phyloP scores from a whole-genome alignment of 257 asterid species.

The Ligustrum vulgare region DNA sequence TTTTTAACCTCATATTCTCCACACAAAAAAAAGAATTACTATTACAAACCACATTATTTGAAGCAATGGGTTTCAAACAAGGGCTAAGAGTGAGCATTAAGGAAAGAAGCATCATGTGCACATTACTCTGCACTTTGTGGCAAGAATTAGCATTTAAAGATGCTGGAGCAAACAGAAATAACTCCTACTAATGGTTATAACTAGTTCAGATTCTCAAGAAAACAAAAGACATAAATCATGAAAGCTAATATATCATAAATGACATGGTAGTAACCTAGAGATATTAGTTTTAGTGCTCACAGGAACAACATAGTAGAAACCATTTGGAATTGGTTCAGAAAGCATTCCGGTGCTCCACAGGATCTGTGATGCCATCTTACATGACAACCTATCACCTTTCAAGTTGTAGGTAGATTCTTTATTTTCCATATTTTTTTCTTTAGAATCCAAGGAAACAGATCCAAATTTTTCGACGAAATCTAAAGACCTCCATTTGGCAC shows the following conservation, averaged over 20 bases:
- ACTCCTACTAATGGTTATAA: not conserved
- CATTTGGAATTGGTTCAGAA: slow-evolving; percentile 87
- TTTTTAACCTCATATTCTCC: too few species aligned
- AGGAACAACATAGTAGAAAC: slow-evolving; percentile 89
- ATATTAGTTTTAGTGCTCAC: slow-evolving; percentile 54
- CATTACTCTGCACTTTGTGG: not conserved
- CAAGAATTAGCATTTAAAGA: not conserved
- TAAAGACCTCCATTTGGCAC: slow-evolving; percentile 69
- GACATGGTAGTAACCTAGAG: slow-evolving; percentile 14
- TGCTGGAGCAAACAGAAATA: not conserved
- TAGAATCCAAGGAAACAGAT: slow-evolving; percentile 69
- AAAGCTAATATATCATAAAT: slow-evolving; percentile 17
- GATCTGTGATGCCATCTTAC: slow-evolving; percentile 72
- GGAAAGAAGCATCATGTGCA: not conserved
- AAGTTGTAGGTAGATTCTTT: slow-evolving; percentile 45
- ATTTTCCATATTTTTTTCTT: slow-evolving; percentile 41
- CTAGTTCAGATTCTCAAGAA: not conserved
- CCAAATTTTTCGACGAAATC: slow-evolving; percentile 70
- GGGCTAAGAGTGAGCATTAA: not conserved
- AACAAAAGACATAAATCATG: not conserved
- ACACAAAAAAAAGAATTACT: too few species aligned
- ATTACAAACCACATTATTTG: too few species aligned
- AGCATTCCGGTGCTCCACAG: slow-evolving; percentile 93
- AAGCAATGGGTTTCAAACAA: too few species aligned
- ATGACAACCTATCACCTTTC: slow-evolving; percentile 43